A percentile compares a stretch with the other conserved stretches of the same genome.
These are phyloP conservation scores for Trametes versicolor DNA, from an alignment of 1,284 basidiomycete genomes.

Conservation along the genomic window DNA sequence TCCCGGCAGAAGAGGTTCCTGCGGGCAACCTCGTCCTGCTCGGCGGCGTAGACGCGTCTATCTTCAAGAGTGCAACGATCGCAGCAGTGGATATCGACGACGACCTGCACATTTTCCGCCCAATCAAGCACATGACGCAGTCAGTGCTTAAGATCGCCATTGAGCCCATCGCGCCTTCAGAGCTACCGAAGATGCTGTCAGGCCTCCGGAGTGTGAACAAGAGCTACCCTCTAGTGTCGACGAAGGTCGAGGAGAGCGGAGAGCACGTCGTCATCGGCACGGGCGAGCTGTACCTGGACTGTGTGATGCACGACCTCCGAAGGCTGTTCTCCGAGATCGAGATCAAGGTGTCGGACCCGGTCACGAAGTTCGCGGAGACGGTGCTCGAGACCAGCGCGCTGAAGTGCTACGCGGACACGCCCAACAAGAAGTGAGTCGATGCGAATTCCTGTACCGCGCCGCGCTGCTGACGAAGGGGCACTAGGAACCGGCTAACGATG, in stretches of 20 bases:
- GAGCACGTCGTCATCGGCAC: slow-evolving; percentile 98
- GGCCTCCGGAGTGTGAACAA: slow-evolving; percentile 98
- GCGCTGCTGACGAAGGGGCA: slow-evolving; percentile 22
- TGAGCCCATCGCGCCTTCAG: slow-evolving; percentile 97
- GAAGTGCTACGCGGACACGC: slow-evolving; percentile 98
- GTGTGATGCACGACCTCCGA: slow-evolving; percentile 95
- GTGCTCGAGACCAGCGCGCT: slow-evolving; percentile 97
- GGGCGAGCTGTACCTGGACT: slow-evolving; percentile 97
- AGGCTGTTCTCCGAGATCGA: slow-evolving; percentile 97
- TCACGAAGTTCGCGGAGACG: slow-evolving; percentile 98
- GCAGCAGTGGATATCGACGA: slow-evolving; percentile 78
- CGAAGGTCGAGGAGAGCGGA: slow-evolving; percentile 98
- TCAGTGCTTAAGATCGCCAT: slow-evolving; percentile 99
- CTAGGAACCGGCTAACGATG: slow-evolving; percentile 96
- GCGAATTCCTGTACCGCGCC: slow-evolving; percentile 21
- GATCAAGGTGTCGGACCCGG: slow-evolving; percentile 99
- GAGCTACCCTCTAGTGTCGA: slow-evolving; percentile 93
- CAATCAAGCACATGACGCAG: slow-evolving; percentile 96
- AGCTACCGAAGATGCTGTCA: slow-evolving; percentile 98
- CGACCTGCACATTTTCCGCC: slow-evolving; percentile 93
- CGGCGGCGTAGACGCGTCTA: slow-evolving; percentile 93
- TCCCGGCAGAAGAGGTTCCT: slow-evolving; percentile 88
- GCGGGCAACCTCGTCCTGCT: slow-evolving; percentile 95
- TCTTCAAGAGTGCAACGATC: slow-evolving; percentile 95
- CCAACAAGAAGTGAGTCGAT: slow-evolving; percentile 91